These are phyloP conservation scores for Corchorus olitorius DNA, from an alignment of 345 rosid genomes.

Conservation along the genomic window DNA sequence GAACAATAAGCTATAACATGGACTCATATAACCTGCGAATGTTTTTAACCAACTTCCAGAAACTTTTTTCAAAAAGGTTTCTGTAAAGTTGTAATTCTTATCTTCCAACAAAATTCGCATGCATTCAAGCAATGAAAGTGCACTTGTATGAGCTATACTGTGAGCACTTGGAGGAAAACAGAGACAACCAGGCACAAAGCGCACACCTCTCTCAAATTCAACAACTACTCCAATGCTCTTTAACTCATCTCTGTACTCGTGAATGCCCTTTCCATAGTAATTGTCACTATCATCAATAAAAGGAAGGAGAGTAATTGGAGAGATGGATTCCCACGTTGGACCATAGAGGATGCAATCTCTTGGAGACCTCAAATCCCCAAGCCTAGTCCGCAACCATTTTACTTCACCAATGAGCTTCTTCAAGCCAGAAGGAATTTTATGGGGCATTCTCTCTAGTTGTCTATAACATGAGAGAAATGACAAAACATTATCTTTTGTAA, in stretches of 20 bases:
- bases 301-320: conserved; percentile 55
- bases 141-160: conserved; percentile 33
- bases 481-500: conserved; percentile 36
- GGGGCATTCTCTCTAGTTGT: conserved; percentile 23
- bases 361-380: conserved; percentile 58
- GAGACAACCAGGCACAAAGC: conserved; percentile 45
- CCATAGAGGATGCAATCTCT: conserved; percentile 55
- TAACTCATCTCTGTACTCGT: conserved; percentile 50
- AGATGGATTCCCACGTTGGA: conserved; percentile 55
- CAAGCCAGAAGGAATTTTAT: conserved; percentile 35
- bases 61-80: conserved; percentile 31
- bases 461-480: conserved; percentile 53
- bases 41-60: conserved; percentile 65
- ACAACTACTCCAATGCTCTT: conserved; percentile 43
- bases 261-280: conserved; percentile 50
- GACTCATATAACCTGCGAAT: conserved; percentile 50
- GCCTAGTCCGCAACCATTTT: conserved; percentile 61
- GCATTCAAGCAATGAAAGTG: conserved; percentile 50
- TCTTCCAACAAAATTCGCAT: conserved; percentile 33
- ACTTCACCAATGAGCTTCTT: conserved; percentile 37
- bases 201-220: conserved; percentile 48
- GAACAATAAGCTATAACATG: conserved; percentile 46
- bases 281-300: conserved; percentile 51
- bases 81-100: conserved; percentile 28
- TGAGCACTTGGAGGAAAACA: conserved; percentile 35